Conservation (phyloP, 495 filamentous ascomycete species). For the Cenococcum geophilum region DNA sequence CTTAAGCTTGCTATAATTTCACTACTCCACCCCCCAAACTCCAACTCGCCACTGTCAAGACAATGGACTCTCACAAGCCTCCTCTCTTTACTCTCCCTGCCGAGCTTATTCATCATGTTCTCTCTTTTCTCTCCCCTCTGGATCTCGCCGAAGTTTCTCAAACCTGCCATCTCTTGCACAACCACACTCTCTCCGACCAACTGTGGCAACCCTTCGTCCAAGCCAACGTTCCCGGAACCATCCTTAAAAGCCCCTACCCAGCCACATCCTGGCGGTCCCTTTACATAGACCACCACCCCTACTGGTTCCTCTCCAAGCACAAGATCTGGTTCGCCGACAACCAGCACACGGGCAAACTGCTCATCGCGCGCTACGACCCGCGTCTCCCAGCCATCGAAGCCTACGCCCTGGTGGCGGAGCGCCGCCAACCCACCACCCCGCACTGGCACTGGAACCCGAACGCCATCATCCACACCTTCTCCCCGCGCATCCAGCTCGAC, state of each 20-base stretch:
- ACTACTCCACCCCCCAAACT: too few relatives aligned
- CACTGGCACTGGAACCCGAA: constrained; percentile 58
- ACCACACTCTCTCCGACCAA: constrained; percentile 30
- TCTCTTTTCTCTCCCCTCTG: constrained; percentile 25
- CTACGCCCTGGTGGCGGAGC: constrained; percentile 66
- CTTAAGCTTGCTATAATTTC: too few relatives aligned
- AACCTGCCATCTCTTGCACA: constrained; percentile 31
- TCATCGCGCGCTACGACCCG: constrained; percentile 67
- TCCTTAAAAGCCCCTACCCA: constrained; percentile 16
- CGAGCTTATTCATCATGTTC: constrained; percentile 33
- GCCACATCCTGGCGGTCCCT: constrained; percentile 44
- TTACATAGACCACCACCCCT: constrained; percentile 66
- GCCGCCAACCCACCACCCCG: constrained; percentile 46
- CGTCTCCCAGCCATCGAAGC: constrained; percentile 69
- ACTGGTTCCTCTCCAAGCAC: constrained; percentile 74
- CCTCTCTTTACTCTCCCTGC: constrained; percentile 25
- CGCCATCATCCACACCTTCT: constrained; percentile 70
- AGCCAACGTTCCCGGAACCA: constrained; percentile 16
- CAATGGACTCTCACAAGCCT: background rate
- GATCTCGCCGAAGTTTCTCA: constrained; percentile 28
- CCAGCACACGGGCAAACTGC: constrained; percentile 59
- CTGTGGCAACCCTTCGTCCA: constrained; percentile 36
- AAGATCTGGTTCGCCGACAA: constrained; percentile 83
- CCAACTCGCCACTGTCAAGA: background rate
- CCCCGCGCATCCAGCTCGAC: constrained; percentile 62